phyloP scores from a whole-genome alignment of 306 rosid species.

The Fragaria iinumae region DNA sequence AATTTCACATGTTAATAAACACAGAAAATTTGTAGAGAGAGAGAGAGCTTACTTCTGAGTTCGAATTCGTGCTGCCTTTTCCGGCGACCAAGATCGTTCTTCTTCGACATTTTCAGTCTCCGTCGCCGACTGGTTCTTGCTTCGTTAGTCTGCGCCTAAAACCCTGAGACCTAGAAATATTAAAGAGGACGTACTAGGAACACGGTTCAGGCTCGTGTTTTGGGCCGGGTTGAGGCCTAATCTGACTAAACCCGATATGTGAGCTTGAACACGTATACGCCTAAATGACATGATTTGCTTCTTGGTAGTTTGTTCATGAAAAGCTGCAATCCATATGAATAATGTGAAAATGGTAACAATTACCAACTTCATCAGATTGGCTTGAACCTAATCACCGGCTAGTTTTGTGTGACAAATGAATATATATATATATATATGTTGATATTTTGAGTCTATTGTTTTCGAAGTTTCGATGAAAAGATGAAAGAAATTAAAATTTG shows the following conservation, averaged over 20 bases:
- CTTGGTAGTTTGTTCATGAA: background rate
- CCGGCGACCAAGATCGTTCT: conserved; percentile 75
- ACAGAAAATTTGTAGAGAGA: background rate
- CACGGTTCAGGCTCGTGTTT: background rate
- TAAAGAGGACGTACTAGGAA: too few species aligned
- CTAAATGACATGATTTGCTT: background rate
- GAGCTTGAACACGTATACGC: background rate
- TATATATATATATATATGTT: too few species aligned
- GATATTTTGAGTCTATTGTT: too few species aligned
- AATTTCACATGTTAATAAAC: background rate
- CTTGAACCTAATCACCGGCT: background rate
- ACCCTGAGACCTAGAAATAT: conserved; percentile 5
- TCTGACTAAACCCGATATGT: background rate
- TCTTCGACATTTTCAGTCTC: conserved; percentile 68
- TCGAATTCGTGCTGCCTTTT: conserved; percentile 78
- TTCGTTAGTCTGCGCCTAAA: background rate
- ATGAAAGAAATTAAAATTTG: too few species aligned
- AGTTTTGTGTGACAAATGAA: background rate
- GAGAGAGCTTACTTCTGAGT: conserved; percentile 55
- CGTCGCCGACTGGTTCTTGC: background rate
- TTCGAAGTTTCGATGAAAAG: too few species aligned
- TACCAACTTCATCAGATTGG: background rate
- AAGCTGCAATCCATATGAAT: background rate
- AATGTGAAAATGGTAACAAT: background rate
- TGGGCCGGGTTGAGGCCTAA: background rate